Conservation (phyloP, 805 yeast genomes). For the Suhomyces xylopsoci region DNA sequence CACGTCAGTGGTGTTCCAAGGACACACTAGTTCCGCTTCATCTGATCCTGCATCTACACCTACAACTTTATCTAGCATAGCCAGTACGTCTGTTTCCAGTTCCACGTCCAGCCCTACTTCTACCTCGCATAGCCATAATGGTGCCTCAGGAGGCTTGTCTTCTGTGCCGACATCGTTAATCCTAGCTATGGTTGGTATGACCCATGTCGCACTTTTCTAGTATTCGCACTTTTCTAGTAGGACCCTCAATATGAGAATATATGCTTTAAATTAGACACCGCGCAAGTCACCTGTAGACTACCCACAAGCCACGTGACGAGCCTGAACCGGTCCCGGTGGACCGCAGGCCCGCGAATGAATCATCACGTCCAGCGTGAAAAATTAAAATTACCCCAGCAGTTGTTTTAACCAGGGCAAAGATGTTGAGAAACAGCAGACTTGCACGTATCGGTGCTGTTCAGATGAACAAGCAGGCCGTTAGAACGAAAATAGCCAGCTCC, state of each 20-base stretch:
- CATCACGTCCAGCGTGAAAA: constrained; percentile 3
- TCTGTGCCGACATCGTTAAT: background rate
- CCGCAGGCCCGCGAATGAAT: constrained; percentile 4
- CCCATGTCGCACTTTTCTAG: background rate
- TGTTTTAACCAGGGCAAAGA: background rate
- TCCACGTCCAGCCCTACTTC: background rate
- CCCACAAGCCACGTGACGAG: background rate
- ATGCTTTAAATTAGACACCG: background rate
- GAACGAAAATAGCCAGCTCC: constrained; percentile 48
- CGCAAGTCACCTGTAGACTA: background rate
- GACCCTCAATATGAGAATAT: background rate
- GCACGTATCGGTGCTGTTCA: background rate
- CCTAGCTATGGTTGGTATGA: background rate
- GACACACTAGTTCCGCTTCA: background rate
- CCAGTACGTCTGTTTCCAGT: background rate
- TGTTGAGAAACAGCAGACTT: constrained; percentile 3
- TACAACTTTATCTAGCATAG: background rate
- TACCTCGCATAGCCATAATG: background rate
- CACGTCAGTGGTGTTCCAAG: background rate
- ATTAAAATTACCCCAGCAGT: constrained; percentile 4
- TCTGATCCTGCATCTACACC: background rate
- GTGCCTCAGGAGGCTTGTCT: background rate
- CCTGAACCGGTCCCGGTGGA: constrained; percentile 4
- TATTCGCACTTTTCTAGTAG: background rate
- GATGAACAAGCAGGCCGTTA: constrained; percentile 1